Conservation (phyloP, 176 grass and related monocot genomes). For the Oryza officinalis region DNA sequence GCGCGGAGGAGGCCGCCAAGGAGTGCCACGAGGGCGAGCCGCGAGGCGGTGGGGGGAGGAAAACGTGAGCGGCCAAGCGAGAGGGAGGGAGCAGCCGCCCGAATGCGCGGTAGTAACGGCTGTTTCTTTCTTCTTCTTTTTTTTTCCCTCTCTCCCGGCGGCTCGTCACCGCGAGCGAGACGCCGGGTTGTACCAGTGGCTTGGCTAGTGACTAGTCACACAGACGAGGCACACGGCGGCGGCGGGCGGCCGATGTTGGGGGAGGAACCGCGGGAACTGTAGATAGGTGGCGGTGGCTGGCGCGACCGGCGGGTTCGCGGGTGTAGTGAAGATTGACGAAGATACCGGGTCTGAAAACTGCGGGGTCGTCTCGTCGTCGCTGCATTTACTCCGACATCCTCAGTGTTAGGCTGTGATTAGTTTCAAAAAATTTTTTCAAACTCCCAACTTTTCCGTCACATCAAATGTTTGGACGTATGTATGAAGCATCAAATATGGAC, state of each 20-base stretch:
- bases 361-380: too few relatives aligned
- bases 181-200: neutral
- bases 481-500: too few relatives aligned
- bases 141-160: neutral
- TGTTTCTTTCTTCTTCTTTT: neutral
- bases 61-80: constrained; percentile 17
- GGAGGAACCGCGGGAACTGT: neutral
- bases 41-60: neutral
- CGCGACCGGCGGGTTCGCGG: neutral
- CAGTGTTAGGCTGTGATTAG: too few relatives aligned
- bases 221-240: neutral
- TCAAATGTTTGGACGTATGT: too few relatives aligned
- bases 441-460: too few relatives aligned
- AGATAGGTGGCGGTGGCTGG: neutral
- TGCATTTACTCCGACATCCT: neutral
- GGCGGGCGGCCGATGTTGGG: constrained; percentile 34
- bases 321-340: neutral
- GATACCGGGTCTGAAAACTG: neutral
- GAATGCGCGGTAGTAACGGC: constrained; percentile 33
- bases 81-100: constrained; percentile 7
- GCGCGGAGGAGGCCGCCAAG: constrained; percentile 4
- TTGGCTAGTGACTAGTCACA: too few relatives aligned
- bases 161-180: neutral
- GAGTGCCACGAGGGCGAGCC: neutral
- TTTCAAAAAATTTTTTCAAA: too few relatives aligned